These are phyloP conservation scores for Leccinum huronense DNA, from an alignment of 1,284 basidiomycete genomes.

Conservation along the genomic window DNA sequence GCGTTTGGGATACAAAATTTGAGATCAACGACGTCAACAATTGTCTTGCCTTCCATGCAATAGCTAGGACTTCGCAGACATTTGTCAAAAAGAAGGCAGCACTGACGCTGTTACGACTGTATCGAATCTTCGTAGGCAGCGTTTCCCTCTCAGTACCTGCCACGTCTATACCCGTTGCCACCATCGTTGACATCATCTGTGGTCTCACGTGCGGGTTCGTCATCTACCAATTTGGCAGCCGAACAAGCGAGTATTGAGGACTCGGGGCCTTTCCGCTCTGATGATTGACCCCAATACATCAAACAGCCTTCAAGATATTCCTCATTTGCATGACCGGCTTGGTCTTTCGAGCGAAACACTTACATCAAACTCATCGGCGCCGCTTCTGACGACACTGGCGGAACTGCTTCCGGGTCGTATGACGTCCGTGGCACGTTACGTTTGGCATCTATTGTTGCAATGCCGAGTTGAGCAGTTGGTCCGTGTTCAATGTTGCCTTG, in stretches of 20 bases:
- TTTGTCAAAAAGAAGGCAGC: slow-evolving; percentile 99
- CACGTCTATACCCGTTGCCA: slow-evolving; percentile 83
- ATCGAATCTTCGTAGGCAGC: slow-evolving; percentile 94
- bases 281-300: background rate
- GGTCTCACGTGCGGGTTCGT: slow-evolving; percentile 69
- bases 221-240: slow-evolving; percentile 74
- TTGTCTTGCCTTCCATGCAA: slow-evolving; percentile 95
- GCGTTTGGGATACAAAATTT: slow-evolving; percentile 92
- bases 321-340: slow-evolving; percentile 84
- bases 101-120: slow-evolving; percentile 87
- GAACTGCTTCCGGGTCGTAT: slow-evolving; percentile 81
- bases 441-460: slow-evolving; percentile 91
- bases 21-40: slow-evolving; percentile 95
- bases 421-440: slow-evolving; percentile 65
- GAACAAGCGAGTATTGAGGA: slow-evolving; percentile 52
- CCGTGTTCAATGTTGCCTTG: slow-evolving; percentile 71
- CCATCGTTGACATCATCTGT: slow-evolving; percentile 77
- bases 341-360: slow-evolving; percentile 66
- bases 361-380: slow-evolving; percentile 72
- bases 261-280: background rate
- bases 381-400: slow-evolving; percentile 74
- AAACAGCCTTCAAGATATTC: slow-evolving; percentile 72
- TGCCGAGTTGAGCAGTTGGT: slow-evolving; percentile 67
- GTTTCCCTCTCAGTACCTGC: slow-evolving; percentile 83
- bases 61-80: slow-evolving; percentile 92